A percentile compares a stretch with the other conserved stretches of the same genome.
Conservation (phyloP, 805 yeast species). For the Candida boleticola region DNA sequence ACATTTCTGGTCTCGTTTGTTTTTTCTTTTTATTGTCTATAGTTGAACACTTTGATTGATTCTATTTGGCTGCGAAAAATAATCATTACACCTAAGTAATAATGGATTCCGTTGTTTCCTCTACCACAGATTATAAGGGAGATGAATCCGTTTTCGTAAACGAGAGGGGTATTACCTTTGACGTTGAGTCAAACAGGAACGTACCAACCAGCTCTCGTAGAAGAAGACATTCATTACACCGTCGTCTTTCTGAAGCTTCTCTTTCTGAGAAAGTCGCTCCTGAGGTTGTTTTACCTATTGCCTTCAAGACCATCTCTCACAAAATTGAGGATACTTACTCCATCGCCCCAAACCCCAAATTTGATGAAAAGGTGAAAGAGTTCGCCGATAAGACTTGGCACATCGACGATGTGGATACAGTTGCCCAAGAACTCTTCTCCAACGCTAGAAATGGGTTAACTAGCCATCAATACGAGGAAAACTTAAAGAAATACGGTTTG, state of each 20-base stretch:
- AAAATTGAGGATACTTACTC: constrained; percentile 25
- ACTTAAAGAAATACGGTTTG: constrained; percentile 25
- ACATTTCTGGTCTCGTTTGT: no score
- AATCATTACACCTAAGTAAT: neutral
- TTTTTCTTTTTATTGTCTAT: no score
- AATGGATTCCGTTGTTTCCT: constrained; percentile 1
- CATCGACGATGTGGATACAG: constrained; percentile 18
- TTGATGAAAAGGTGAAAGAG: constrained; percentile 12
- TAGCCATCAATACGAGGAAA: constrained; percentile 9
- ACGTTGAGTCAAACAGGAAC: constrained; percentile 1
- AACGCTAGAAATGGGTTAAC: constrained; percentile 22
- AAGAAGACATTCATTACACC: constrained; percentile 6
- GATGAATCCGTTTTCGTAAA: constrained; percentile 1
- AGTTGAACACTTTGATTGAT: no score
- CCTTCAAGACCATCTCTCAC: constrained; percentile 38
- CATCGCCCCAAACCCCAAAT: constrained; percentile 6
- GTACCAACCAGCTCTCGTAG: neutral
- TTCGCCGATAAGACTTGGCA: constrained; percentile 32
- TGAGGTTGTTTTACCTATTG: constrained; percentile 30
- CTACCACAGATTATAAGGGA: constrained; percentile 1
- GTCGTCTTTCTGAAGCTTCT: constrained; percentile 5
- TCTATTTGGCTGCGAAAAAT: neutral
- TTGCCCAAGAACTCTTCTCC: constrained; percentile 21
- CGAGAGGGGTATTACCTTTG: constrained; percentile 3
- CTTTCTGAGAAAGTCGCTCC: constrained; percentile 20